These are phyloP conservation scores for Lobulomyces angularis DNA, from an alignment of 192 early-diverging fungal genomes.

Conservation along the genomic window DNA sequence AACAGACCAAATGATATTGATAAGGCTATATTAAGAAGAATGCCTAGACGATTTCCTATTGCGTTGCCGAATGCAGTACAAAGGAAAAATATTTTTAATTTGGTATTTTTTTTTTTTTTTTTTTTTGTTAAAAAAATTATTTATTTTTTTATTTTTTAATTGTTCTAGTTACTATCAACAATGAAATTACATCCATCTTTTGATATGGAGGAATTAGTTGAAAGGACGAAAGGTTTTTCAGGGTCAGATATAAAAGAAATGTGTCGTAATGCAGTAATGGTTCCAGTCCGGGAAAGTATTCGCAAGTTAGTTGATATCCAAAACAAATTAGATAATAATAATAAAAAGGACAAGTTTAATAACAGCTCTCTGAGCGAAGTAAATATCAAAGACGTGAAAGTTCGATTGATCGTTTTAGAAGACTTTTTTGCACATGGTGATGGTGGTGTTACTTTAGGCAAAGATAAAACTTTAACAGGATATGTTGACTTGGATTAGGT, in stretches of 20 bases:
- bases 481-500: too few relatives aligned
- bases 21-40: slow-evolving; percentile 86
- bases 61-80: slow-evolving; percentile 71
- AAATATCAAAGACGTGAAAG: too few relatives aligned
- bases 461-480: too few relatives aligned
- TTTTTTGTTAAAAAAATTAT: slow-evolving; percentile 7
- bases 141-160: slow-evolving; percentile 30
- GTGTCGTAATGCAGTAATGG: slow-evolving; percentile 91
- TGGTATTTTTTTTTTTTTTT: slow-evolving; percentile 20
- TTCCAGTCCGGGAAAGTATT: slow-evolving; percentile 87
- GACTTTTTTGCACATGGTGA: too few relatives aligned
- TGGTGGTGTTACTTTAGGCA: too few relatives aligned
- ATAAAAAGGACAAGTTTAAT: too few relatives aligned
- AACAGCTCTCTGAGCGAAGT: too few relatives aligned
- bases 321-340: too few relatives aligned
- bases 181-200: slow-evolving; percentile 53
- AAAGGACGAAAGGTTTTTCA: slow-evolving; percentile 66
- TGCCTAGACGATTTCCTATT: slow-evolving; percentile 92
- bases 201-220: slow-evolving; percentile 52
- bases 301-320: too few relatives aligned
- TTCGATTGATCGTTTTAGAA: too few relatives aligned
- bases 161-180: too few relatives aligned
- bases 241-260: slow-evolving; percentile 90
- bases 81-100: slow-evolving; percentile 64
- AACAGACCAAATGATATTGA: slow-evolving; percentile 98